Base-by-base conservation (phyloP, 2,329 filamentous ascomycete genomes). In the Furcasterigmium sp. region DNA sequence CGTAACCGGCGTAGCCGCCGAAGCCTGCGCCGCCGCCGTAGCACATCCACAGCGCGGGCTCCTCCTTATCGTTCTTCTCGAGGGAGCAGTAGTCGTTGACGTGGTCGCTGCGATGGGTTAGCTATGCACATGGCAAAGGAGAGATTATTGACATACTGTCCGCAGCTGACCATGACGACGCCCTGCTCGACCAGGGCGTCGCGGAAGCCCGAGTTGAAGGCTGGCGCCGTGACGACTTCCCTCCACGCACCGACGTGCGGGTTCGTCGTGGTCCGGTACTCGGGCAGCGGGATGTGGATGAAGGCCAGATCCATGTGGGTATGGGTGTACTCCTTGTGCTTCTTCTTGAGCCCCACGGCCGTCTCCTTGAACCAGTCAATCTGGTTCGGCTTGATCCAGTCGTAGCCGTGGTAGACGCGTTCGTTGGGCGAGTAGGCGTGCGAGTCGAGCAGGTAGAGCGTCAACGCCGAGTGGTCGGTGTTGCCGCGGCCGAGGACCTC, bases 271-370 rank as follows among this genome's bases (percentile, higher is more conserved):
- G 83, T 76, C 30, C 77, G 73, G 57, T 96, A 96, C 62, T 98
- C 93, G 0, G 93, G 91, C 3, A 98, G 70, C 0, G 93, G 93
- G 44, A 98, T 98, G 61, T 98, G 93, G 49, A 98, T 94, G 60
- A 98, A 98, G 1, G 93, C 89, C 62, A 97, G 80, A 59, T 98
- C 87, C 78, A 98, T 87, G 61, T 97, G 93, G 41, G 90, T 85
- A 57, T 93, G 87, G 0, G 86, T 88, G 64, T 96, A 98, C 55
- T 89, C 82, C 48, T 78, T 77, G 60, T 95, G 91, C 47, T 80
- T 80, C 56, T 83, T 81, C 65, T 88, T 88, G 37, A 96, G 68
- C 11, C 80, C 68, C 45, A 84, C 72, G 1, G 87, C 83, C 1
- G 87, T 95, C 50, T 80, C 76, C 52, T 81, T 84, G 71, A 98